A percentile compares a stretch with the other conserved stretches of the same genome.
phyloP scores from a whole-genome alignment of 352 stramenopile species.

The Chrysophaeum taylorii region DNA sequence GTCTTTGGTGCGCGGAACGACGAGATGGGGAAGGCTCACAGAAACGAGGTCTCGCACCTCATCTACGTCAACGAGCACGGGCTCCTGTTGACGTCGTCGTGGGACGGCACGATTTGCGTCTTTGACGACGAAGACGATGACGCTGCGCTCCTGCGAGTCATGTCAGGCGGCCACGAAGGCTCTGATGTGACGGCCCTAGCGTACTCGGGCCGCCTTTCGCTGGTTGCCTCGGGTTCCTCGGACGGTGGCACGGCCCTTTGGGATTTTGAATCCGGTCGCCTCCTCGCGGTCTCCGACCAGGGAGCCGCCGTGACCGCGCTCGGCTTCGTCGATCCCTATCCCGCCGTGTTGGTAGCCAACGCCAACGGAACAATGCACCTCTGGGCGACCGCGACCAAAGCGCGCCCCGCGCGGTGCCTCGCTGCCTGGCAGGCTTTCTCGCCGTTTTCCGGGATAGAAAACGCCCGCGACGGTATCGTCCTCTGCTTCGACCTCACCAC shows the following conservation, averaged over 20 bases:
- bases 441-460: too few species aligned
- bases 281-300: constrained; percentile 6
- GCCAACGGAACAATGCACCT: constrained; percentile 12
- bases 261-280: constrained; percentile 72
- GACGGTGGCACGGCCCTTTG: constrained; percentile 61
- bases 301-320: constrained; percentile 10
- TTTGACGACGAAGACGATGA: constrained; percentile 68
- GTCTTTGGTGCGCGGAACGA: not conserved
- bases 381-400: constrained; percentile 3
- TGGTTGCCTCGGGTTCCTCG: constrained; percentile 58
- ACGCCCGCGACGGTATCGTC: too few species aligned
- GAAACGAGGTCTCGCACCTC: constrained; percentile 56
- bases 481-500: too few species aligned
- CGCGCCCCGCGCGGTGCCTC: not conserved
- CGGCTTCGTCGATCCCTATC: constrained; percentile 18
- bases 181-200: constrained; percentile 64
- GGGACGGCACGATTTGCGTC: constrained; percentile 63
- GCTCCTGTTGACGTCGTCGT: constrained; percentile 62
- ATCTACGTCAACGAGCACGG: constrained; percentile 69
- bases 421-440: not conserved
- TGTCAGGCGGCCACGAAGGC: constrained; percentile 53
- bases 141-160: constrained; percentile 55
- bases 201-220: constrained; percentile 58
- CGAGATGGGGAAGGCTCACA: constrained; percentile 35
- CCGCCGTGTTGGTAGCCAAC: constrained; percentile 13